Evolutionary conservation across 2,329 filamentous ascomycete genomes (phyloP), one percentile per base, ranked within the genome.

Genomic region (Daldinia eschscholtzii): DNA sequence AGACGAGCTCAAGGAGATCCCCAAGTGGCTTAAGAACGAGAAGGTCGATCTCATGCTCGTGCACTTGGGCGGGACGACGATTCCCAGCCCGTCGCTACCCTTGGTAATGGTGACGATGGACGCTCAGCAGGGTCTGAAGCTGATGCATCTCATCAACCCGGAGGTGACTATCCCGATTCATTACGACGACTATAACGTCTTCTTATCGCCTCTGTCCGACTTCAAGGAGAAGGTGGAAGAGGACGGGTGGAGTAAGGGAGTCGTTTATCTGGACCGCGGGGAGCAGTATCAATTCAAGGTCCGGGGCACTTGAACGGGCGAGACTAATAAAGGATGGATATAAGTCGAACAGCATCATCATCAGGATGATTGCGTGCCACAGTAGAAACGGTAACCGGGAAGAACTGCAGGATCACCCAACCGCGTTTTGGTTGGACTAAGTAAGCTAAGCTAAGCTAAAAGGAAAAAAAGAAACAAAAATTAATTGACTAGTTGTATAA

Each of bases 81-180:
- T 92, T 33, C 89, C 89, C 0, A 83, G 85, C 0, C 87, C 88
- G 0, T 81, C 83, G 4, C 73, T 88, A 76, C 87, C 88, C 50
- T 77, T 91, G 67, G 65, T 91, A 26, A 91, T 91, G 89, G 87
- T 91, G 2, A 91, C 89, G 0, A 92, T 92, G 89, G 89, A 91
- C 76, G 89, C 85, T 23, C 82, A 84, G 74, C 87, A 91, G 76
- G 89, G 89, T 0, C 71, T 91, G 30, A 79, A 89, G 78, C 76
- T 92, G 68, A 85, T 92, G 76, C 80, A 82, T 71, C 71, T 91
- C 64, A 84, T 92, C 35, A 79, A 87, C 33, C 87, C 89, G 71
- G 86, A 89, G 26, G 63, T 91, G 57, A 90, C 87, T 5, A 87
- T 92, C 50, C 88, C 89, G 3, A 85, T 91, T 41, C 88, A 91